Evolutionary conservation across 2,329 filamentous ascomycete species (phyloP).

Genomic region (Coniella vitis): DNA sequence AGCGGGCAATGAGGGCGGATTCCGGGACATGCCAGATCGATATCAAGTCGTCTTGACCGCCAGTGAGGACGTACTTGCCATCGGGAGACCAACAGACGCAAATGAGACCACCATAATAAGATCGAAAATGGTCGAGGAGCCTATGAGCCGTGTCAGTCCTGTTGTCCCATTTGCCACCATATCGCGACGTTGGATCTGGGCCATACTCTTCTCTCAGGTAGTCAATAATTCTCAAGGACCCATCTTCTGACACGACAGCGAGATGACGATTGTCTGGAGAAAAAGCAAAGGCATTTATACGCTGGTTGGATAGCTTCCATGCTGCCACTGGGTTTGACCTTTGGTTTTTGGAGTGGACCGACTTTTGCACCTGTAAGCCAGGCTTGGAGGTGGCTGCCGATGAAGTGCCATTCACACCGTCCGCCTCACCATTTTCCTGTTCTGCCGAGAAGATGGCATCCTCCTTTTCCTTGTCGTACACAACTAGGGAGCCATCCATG

Average conservation of each 20-base stretch:
- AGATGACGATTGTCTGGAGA: slow-evolving; percentile 83
- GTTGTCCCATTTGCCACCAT: background rate
- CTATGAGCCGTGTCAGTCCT: slow-evolving; percentile 33
- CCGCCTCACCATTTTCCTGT: slow-evolving; percentile 63
- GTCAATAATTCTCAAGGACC: slow-evolving; percentile 82
- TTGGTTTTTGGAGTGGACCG: slow-evolving; percentile 87
- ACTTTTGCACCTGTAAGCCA: slow-evolving; percentile 73
- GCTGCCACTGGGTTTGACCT: slow-evolving; percentile 86
- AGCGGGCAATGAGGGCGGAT: slow-evolving; percentile 77
- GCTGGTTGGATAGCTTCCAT: slow-evolving; percentile 88
- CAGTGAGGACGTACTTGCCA: slow-evolving; percentile 89
- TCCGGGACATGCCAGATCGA: slow-evolving; percentile 93
- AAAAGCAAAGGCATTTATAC: slow-evolving; percentile 86
- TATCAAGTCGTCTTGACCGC: slow-evolving; percentile 91
- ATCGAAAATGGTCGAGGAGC: slow-evolving; percentile 78
- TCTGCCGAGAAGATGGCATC: slow-evolving; percentile 74
- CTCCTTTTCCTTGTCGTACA: slow-evolving; percentile 97
- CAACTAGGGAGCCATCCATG: slow-evolving; percentile 81
- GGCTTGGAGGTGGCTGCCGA: slow-evolving; percentile 27
- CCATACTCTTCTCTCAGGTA: slow-evolving; percentile 82
- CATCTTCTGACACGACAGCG: slow-evolving; percentile 87
- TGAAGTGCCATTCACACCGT: slow-evolving; percentile 29
- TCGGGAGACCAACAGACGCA: slow-evolving; percentile 98
- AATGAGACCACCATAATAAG: slow-evolving; percentile 88
- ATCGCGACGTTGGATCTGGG: background rate